Evolutionary conservation across 495 filamentous ascomycete genomes (phyloP).

Genomic region (Penicillium fimorum): DNA sequence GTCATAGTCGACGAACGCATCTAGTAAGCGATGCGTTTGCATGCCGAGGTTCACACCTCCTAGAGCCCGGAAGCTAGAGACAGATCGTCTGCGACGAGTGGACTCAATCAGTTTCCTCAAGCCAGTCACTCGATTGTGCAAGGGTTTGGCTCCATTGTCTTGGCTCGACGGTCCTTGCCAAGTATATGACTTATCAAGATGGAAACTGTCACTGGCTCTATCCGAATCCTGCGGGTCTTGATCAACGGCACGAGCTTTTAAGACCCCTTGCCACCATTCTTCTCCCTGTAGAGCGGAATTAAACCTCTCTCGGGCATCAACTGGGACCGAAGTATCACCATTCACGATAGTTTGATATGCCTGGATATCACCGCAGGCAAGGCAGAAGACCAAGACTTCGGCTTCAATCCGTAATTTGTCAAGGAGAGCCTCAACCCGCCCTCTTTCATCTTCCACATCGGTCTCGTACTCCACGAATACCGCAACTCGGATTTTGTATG

Average conservation of each 20-base stretch:
- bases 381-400: constrained; percentile 75
- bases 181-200: constrained; percentile 31
- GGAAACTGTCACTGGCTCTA: constrained; percentile 15
- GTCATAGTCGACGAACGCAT: constrained; percentile 59
- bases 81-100: constrained; percentile 57
- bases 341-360: constrained; percentile 80
- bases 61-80: constrained; percentile 61
- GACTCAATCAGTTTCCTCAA: constrained; percentile 50
- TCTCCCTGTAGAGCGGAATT: constrained; percentile 62
- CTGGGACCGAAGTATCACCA: constrained; percentile 47
- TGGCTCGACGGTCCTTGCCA: constrained; percentile 58
- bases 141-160: constrained; percentile 45
- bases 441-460: constrained; percentile 76
- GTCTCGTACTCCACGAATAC: constrained; percentile 90
- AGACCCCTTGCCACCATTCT: constrained; percentile 83
- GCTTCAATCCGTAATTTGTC: constrained; percentile 81
- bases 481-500: constrained; percentile 68
- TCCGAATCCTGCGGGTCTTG: constrained; percentile 21
- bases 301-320: constrained; percentile 51
- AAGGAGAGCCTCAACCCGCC: constrained; percentile 69
- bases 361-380: constrained; percentile 68
- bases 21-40: constrained; percentile 69
- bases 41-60: constrained; percentile 69
- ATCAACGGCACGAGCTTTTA: constrained; percentile 50
- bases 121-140: constrained; percentile 44